Percentiles rank a stretch among this genome's conserved stretches.
phyloP scores from a whole-genome alignment of 805 yeast species.

The Yarrowia sp. region DNA sequence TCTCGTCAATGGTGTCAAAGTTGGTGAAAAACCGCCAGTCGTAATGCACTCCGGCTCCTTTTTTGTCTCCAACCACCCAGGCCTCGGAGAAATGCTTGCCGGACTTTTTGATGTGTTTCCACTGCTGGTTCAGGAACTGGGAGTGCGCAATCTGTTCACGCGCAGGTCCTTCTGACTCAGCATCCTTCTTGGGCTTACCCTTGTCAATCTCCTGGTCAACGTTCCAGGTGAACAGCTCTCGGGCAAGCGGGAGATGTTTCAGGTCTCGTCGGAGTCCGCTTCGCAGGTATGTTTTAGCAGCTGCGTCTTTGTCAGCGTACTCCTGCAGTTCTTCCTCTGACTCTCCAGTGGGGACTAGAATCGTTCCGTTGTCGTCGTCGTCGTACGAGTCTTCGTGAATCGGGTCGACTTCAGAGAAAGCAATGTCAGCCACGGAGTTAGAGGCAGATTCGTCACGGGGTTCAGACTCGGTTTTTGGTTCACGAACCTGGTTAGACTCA shows the following conservation, averaged over 20 bases:
- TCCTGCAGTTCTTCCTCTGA: background rate
- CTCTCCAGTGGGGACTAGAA: background rate
- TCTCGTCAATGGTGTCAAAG: conserved; percentile 40
- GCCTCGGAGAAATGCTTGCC: conserved; percentile 22
- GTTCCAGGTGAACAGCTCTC: background rate
- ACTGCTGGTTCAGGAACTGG: background rate
- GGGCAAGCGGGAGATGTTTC: background rate
- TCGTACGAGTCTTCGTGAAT: background rate
- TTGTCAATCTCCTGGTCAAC: background rate
- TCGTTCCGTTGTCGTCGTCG: conserved; percentile 4
- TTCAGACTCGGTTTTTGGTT: background rate
- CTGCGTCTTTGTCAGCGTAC: background rate
- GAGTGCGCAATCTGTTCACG: background rate
- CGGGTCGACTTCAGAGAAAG: background rate
- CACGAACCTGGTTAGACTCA: no score
- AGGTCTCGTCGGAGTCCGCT: background rate
- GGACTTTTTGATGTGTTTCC: background rate
- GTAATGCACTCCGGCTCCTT: conserved; percentile 39
- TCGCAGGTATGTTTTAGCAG: background rate
- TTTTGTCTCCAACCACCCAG: background rate
- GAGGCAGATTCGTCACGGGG: background rate
- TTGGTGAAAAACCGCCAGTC: conserved; percentile 66
- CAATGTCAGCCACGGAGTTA: background rate
- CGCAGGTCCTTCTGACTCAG: background rate
- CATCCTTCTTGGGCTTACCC: background rate